Base-by-base conservation (phyloP, 805 yeast genomes). In the Jamesozyma rosinii region DNA sequence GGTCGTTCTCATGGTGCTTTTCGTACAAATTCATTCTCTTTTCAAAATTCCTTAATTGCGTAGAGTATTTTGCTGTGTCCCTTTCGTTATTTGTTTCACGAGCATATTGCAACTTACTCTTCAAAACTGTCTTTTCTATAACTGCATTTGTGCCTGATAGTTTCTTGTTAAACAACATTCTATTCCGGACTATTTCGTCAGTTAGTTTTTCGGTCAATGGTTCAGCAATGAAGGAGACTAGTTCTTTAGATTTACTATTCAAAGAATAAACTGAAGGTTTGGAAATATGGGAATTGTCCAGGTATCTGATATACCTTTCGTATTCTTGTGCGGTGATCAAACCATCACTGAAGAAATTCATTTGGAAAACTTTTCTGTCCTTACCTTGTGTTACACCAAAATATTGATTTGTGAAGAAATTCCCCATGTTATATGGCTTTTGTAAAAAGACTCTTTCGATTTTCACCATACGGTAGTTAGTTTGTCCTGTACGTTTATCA, bases 321-420 rank as follows among this genome's bases (percentile, higher is more conserved):
- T 80, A 86, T 63, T 92, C 98, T 18, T 75, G 80, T 31, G 68
- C 70, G 1, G 82, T 71, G 40, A 89, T 73, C 8, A 79, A 75
- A 2, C 81, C 77, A 65, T 92, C 96, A 38, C 94, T 81, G 55
- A 92, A 79, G 40, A 77, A 78, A 35, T 76, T 77, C 73, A 92
- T 77, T 35, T 85, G 90, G 50, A 89, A 79, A 37, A 74, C 75
- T 52, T 82, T 83, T 48, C 79, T 79, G 49, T 74, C 77, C 32
- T 80, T 77, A 40, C 95, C 96, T 59, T 86, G 95, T n/a, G 89
- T 74, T 13, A 86, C 90, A 42, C 77, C 69, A 50, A 90, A 69
- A 50, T 75, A 79, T 53, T 71, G 70, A 50, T 77, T 76, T 2
- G 78, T 77, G 24, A 66, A 68, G 38, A 74, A 67, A 45, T 66